Conservation (phyloP, 148 eudicot species). For the Fagopyrum homotropicum region DNA sequence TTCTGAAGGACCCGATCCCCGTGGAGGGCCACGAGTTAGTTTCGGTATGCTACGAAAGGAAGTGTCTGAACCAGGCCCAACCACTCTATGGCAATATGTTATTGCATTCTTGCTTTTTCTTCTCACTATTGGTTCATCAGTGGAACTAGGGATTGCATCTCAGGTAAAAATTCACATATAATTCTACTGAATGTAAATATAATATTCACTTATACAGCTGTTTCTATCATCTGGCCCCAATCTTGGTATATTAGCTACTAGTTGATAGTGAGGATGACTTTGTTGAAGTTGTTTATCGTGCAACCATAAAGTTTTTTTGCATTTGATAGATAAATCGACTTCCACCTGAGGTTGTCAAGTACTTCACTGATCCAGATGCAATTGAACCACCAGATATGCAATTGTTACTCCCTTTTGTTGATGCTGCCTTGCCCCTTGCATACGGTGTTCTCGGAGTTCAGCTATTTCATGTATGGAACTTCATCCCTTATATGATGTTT, state of each 20-base stretch:
- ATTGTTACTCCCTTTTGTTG: constrained; percentile 83
- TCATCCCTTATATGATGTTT: not conserved
- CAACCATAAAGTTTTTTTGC: not conserved
- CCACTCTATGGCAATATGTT: constrained; percentile 98
- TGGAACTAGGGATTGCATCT: constrained; percentile 98
- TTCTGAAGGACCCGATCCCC: constrained; percentile 89
- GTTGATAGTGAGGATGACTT: not conserved
- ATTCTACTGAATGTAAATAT: not conserved
- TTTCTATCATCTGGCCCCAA: not conserved
- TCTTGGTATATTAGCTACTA: not conserved
- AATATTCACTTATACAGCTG: not conserved
- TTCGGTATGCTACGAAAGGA: constrained; percentile 96
- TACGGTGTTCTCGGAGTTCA: constrained; percentile 96
- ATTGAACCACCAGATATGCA: constrained; percentile 96
- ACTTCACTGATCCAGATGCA: constrained; percentile 97
- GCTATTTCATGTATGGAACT: constrained; percentile 68
- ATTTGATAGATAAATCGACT: constrained; percentile 78
- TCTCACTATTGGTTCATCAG: constrained; percentile 92
- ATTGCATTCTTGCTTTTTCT: constrained; percentile 84
- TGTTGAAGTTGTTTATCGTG: not conserved
- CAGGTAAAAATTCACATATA: constrained; percentile 43
- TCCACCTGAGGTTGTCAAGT: constrained; percentile 93
- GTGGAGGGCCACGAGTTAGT: constrained; percentile 98
- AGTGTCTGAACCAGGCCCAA: constrained; percentile 91
- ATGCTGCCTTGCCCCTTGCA: constrained; percentile 91